Evolutionary conservation across 164 flowering plant species (phyloP), one percentile per base, ranked within the genome.

Genomic region (Piper longum): DNA sequence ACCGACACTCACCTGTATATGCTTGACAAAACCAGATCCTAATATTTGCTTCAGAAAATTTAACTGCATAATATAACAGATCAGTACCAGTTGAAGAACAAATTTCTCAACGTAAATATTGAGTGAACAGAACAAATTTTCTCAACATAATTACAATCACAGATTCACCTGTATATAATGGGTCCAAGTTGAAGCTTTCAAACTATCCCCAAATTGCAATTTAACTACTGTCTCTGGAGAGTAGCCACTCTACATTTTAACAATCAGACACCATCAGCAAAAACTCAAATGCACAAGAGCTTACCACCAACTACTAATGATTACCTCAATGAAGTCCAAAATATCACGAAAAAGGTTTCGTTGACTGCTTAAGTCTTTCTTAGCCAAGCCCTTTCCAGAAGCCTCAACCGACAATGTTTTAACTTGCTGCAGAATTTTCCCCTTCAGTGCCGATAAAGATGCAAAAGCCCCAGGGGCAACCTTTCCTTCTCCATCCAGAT

Each of bases 11-110:
- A 89, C 98, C 95, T 80, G 91, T 89, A 89, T 88, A 70, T 92
- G 96, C 82, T 85, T 92, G n/a, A 79, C 76, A 76, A 87, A 92
- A 16, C 93, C 96, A 56, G 88, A 89, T 43, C 85, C 91, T 48
- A 92, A 87, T 67, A 89, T 87, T 71, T 70, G 96, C 82, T 84
- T 92, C 68, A 89, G 64, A 69, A 82, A 89, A 80, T 89, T 92
- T 76, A 87, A 62, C 98, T 92, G 83, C 66, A 41, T 18, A 54
- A 60, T 58, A 64, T 44, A 60, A 14, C 36, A 26, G 36, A 26
- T 26, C 36, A 26, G 62, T 67, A 56, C 39, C 42, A 45, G 19
- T 13, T 57, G 41, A 63, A 2, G 7, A 43, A 48, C 52, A 48
- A 48, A 9, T 44, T 44, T 44, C 6, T 5, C 48, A 8, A 8